Base-by-base conservation (phyloP, 108 stramenopile species). In the Licmophora abbreviata region DNA sequence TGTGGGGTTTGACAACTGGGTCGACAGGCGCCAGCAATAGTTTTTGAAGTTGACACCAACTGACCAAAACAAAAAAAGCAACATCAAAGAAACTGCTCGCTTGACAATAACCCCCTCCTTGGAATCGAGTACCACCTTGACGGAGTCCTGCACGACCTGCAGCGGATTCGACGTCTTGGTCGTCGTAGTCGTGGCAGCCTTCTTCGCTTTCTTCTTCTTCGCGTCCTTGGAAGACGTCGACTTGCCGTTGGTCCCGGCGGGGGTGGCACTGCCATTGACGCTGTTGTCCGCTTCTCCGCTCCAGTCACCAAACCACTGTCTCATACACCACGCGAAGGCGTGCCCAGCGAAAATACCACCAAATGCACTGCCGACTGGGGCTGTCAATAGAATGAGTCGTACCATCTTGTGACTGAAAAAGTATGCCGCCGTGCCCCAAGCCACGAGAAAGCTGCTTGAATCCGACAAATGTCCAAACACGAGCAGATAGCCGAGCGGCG, bases 361-460 rank as follows among this genome's bases (percentile, higher is more conserved):
- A 23, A 97, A 71, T 8, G 72, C 45, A 49, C 80, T 81, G 9
- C 94, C 88, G 56, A 95, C 86, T 17, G 98, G 98, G 26, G 93
- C 96, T 15, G 89, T 76, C 29, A 95, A 67, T 18, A 99, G 78
- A 61, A 99, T 94, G 47, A 99, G 74, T 22, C 98, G 87, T 15
- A 96, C 96, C 98, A 99, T 99, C 58, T 88, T 88, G 44, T 90
- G 93, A 8, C 85, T 80, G 66, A 99, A 99, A 69, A 85, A 97
- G 80, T 95, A 99, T 5, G 95, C 76, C 20, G 92, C 57, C 23
- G 76, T 56, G 20, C 83, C 95, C 77, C 95, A 99, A 14, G 95
- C 83, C 48, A 90, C 56, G 22, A 99, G 63, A 65, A 99, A 99
- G 28, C 69, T 59, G 0, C 71, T 66, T 10, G 81, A 70, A 60